phyloP scores from a whole-genome alignment of 2,329 filamentous ascomycete genomes.

The Alternaria burnsii region DNA sequence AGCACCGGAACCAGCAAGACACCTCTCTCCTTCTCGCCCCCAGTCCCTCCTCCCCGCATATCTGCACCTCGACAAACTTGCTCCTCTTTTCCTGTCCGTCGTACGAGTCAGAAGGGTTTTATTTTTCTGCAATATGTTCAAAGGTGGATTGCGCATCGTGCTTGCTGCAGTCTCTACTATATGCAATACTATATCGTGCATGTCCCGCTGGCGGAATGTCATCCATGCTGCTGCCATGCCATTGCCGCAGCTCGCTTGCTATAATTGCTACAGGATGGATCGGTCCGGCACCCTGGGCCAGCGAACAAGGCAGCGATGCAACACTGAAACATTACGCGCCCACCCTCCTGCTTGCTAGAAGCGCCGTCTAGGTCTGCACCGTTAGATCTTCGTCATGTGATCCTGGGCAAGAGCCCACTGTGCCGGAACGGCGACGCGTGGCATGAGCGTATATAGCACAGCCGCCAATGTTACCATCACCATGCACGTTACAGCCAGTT shows the following conservation, averaged over 20 bases:
- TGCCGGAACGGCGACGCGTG: conserved; percentile 31
- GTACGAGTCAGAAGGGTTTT: neutral
- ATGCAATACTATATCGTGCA: conserved; percentile 7
- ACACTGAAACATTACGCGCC: conserved; percentile 14
- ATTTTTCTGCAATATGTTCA: neutral
- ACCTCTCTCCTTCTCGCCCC: neutral
- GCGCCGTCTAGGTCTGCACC: neutral
- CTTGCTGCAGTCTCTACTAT: neutral
- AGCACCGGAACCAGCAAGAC: conserved; percentile 12
- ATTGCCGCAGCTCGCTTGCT: conserved; percentile 20
- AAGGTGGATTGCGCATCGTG: neutral
- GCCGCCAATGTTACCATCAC: neutral
- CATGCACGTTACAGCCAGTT: neutral
- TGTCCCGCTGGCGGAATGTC: neutral
- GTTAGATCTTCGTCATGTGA: conserved; percentile 5
- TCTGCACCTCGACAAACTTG: conserved; percentile 8
- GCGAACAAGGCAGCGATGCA: conserved; percentile 5
- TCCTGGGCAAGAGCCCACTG: conserved; percentile 9
- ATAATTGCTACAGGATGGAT: conserved; percentile 12
- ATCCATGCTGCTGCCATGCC: conserved; percentile 5
- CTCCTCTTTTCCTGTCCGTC: neutral
- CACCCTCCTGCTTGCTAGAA: conserved; percentile 6
- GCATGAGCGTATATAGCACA: conserved; percentile 21
- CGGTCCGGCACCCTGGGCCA: conserved; percentile 21
- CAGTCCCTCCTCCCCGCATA: neutral